Conservation (phyloP, 768 basidiomycete genomes). For the Lactarius hatsudake region DNA sequence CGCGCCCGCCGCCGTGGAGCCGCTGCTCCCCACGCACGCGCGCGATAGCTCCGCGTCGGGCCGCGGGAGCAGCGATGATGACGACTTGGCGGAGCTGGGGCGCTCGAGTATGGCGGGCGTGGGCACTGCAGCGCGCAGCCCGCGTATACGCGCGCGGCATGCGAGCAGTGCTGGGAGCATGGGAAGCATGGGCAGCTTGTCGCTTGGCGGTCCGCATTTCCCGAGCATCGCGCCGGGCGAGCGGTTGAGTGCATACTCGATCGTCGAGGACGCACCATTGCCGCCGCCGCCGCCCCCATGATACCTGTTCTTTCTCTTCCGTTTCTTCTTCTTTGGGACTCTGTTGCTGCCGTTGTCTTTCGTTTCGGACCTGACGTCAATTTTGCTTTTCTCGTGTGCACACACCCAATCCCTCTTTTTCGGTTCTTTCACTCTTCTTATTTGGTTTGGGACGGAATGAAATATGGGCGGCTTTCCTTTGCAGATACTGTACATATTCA, state of each 20-base stretch:
- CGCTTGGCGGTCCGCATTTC: constrained; percentile 15
- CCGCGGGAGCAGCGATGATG: constrained; percentile 30
- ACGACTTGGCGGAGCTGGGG: constrained; percentile 5
- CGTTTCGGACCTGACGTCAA: neutral
- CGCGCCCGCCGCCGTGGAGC: constrained; percentile 29
- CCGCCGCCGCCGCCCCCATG: neutral
- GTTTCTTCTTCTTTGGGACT: neutral
- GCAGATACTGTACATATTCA: neutral
- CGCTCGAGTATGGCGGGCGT: constrained; percentile 44
- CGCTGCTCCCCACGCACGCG: constrained; percentile 34
- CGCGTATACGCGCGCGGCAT: constrained; percentile 23
- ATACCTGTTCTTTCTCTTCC: neutral
- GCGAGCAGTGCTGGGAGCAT: constrained; percentile 6
- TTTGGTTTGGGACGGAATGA: neutral
- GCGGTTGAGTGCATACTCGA: constrained; percentile 5
- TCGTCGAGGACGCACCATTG: neutral
- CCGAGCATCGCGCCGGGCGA: constrained; percentile 16
- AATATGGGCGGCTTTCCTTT: neutral
- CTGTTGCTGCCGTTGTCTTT: neutral
- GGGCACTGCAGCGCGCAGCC: constrained; percentile 42
- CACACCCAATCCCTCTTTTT: neutral
- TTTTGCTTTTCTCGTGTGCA: neutral
- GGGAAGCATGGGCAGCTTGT: constrained; percentile 6
- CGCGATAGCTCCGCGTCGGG: constrained; percentile 28
- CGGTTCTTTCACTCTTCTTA: neutral